Percentiles rank a stretch among this genome's conserved stretches.
Evolutionary conservation across 1,284 basidiomycete genomes (phyloP).

Genomic region (Naganishia albida): DNA sequence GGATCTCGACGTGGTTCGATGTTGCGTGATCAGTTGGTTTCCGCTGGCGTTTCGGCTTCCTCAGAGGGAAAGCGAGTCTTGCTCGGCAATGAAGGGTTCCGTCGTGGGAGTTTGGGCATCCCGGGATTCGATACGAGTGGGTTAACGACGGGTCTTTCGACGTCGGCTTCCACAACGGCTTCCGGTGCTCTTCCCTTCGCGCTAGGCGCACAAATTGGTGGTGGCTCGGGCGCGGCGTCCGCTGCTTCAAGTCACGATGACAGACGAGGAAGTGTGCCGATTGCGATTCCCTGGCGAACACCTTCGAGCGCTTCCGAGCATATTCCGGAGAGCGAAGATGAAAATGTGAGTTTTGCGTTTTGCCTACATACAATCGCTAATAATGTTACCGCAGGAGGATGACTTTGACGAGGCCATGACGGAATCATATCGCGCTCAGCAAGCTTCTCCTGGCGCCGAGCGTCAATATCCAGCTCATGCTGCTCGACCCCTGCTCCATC

Average conservation of each 20-base stretch:
- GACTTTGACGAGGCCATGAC: constrained; percentile 13
- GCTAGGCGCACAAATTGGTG: constrained; percentile 31
- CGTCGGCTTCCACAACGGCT: constrained; percentile 14
- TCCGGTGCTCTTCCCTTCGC: constrained; percentile 1
- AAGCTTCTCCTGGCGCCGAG: background rate
- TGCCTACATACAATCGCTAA: background rate
- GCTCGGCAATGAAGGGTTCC: constrained; percentile 31
- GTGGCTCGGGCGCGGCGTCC: constrained; percentile 1
- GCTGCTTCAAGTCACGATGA: constrained; percentile 23
- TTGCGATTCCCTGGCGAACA: constrained; percentile 42
- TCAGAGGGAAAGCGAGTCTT: constrained; percentile 18
- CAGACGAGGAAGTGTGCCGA: constrained; percentile 45
- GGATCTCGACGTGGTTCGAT: constrained; percentile 20
- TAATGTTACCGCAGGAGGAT: constrained; percentile 4
- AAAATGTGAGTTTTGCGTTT: constrained; percentile 34
- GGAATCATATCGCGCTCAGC: constrained; percentile 15
- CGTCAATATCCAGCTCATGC: background rate
- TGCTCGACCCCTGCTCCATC: constrained; percentile 16
- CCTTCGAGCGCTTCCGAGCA: constrained; percentile 32
- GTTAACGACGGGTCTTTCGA: background rate
- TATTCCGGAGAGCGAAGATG: constrained; percentile 38
- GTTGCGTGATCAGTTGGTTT: constrained; percentile 19
- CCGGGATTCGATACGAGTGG: constrained; percentile 27
- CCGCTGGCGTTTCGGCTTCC: constrained; percentile 6
- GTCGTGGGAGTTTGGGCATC: constrained; percentile 30